phyloP scores from a whole-genome alignment of 495 filamentous ascomycete genomes.

The Cercophora scortea region DNA sequence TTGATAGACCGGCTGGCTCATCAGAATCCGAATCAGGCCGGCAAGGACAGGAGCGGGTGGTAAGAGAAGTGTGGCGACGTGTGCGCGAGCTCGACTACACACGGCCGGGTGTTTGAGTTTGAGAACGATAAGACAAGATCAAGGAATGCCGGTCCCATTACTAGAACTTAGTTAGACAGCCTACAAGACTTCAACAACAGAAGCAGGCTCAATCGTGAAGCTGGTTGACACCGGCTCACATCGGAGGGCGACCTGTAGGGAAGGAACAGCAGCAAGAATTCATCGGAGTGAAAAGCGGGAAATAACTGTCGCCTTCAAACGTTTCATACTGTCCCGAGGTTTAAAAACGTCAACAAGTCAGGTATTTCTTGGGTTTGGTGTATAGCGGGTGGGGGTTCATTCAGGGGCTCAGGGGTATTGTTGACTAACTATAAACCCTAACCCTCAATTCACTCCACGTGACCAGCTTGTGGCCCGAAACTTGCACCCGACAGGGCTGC shows the following conservation, averaged over 20 bases:
- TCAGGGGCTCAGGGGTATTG: background rate
- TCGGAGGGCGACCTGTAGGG: too few relatives aligned
- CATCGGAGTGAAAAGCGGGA: too few relatives aligned
- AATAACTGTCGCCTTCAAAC: constrained; percentile 32
- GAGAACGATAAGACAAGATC: too few relatives aligned
- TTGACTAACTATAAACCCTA: too few relatives aligned
- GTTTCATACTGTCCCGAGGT: constrained; percentile 39
- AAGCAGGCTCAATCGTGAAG: too few relatives aligned
- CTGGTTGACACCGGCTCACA: too few relatives aligned
- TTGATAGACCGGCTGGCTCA: constrained; percentile 51
- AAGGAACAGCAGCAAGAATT: too few relatives aligned
- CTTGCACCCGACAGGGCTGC: background rate
- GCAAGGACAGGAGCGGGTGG: constrained; percentile 55
- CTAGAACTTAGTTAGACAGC: too few relatives aligned
- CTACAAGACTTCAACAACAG: too few relatives aligned
- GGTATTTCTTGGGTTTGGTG: constrained; percentile 10
- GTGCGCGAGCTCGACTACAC: constrained; percentile 53
- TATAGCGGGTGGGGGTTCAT: background rate
- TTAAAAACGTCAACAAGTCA: constrained; percentile 25
- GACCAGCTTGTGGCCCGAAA: too few relatives aligned
- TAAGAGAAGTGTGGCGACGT: constrained; percentile 60
- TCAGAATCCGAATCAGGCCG: constrained; percentile 51
- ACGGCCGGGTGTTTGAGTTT: constrained; percentile 31
- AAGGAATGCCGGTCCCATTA: too few relatives aligned
- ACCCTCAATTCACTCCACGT: too few relatives aligned